These are phyloP conservation scores for Fusarium hostae DNA, from an alignment of 2,329 filamentous ascomycete genomes.

Conservation along the genomic window DNA sequence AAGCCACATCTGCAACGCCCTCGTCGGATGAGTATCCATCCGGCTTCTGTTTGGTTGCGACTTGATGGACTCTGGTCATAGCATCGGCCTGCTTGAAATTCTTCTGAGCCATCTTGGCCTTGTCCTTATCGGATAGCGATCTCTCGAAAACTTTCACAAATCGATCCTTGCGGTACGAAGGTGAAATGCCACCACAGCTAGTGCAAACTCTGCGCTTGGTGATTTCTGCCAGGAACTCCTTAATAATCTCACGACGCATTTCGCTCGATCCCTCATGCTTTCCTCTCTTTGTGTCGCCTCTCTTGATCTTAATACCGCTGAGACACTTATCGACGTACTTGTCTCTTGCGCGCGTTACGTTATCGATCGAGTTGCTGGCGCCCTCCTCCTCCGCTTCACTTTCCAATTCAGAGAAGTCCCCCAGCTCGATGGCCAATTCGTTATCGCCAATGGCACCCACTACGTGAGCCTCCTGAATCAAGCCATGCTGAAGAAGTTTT, in stretches of 20 bases:
- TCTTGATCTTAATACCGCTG: constrained; percentile 63
- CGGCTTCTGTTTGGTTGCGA: constrained; percentile 53
- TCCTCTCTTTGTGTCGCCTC: constrained; percentile 63
- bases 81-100: constrained; percentile 76
- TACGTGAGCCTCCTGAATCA: constrained; percentile 74
- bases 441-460: constrained; percentile 64
- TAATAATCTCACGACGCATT: constrained; percentile 78
- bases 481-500: constrained; percentile 83
- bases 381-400: constrained; percentile 75
- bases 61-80: constrained; percentile 59
- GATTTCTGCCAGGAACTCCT: constrained; percentile 82
- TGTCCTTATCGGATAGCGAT: constrained; percentile 77
- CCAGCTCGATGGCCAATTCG: constrained; percentile 52
- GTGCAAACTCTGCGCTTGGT: constrained; percentile 76
- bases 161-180: constrained; percentile 86
- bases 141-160: constrained; percentile 96
- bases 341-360: constrained; percentile 62
- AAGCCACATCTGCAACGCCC: constrained; percentile 73
- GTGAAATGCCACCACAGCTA: constrained; percentile 76
- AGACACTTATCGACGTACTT: constrained; percentile 80
- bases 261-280: constrained; percentile 89
- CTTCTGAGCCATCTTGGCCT: constrained; percentile 77
- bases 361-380: constrained; percentile 60
- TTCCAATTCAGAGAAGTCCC: constrained; percentile 53
- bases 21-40: constrained; percentile 69